phyloP scores from a whole-genome alignment of 768 basidiomycete genomes.

The Psilocybe azurescens region DNA sequence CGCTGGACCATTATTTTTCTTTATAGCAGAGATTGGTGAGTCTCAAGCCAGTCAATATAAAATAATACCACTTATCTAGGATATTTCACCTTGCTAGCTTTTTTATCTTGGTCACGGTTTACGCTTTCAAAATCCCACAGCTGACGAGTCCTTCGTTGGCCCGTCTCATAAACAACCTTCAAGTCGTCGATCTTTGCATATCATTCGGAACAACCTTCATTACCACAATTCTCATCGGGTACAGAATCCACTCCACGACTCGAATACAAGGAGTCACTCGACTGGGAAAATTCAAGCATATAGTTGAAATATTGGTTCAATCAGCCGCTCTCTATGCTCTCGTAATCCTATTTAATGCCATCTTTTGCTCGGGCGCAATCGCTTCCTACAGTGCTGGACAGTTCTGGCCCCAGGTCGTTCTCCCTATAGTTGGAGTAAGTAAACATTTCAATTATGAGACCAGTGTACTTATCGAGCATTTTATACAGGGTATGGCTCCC shows the following conservation, averaged over 20 bases:
- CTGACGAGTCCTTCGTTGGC: background rate
- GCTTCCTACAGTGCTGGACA: background rate
- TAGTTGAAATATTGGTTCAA: background rate
- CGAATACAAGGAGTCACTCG: background rate
- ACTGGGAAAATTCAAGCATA: background rate
- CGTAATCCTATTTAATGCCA: background rate
- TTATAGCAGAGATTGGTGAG: background rate
- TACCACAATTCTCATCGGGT: background rate
- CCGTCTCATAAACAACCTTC: background rate
- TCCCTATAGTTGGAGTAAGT: background rate
- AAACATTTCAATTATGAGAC: background rate
- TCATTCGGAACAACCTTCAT: background rate
- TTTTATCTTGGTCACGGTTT: background rate
- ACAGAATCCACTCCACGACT: background rate
- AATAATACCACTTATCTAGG: too few relatives aligned
- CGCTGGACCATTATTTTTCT: background rate
- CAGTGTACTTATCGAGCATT: background rate
- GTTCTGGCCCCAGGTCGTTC: background rate
- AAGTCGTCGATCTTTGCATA: background rate
- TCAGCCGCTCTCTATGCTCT: background rate
- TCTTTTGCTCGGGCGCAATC: background rate
- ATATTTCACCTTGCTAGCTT: background rate
- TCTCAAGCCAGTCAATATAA: background rate
- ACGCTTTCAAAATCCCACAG: background rate
- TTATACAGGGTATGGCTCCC: background rate